phyloP scores from a whole-genome alignment of 257 asterid species.

The Sherardia arvensis region DNA sequence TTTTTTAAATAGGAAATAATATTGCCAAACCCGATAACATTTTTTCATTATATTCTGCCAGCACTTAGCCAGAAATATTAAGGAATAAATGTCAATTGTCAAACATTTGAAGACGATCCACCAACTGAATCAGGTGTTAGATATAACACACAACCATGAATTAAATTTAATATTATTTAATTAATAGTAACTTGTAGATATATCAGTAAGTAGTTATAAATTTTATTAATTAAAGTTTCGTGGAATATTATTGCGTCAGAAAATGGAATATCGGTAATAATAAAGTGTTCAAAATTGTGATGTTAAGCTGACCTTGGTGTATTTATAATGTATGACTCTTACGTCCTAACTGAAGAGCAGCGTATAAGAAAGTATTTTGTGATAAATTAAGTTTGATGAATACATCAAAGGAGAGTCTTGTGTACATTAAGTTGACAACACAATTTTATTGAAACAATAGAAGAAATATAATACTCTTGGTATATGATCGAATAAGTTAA shows the following conservation, averaged over 20 bases:
- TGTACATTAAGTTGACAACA: not conserved
- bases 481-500: no score
- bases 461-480: no score
- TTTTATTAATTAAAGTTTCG: no score
- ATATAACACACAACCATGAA: not conserved
- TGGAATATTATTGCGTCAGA: not conserved
- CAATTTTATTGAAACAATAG: no score
- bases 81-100: not conserved
- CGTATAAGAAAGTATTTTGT: not conserved
- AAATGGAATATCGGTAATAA: not conserved
- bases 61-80: not conserved
- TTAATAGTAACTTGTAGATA: not conserved
- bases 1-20: no score
- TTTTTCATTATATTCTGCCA: not conserved
- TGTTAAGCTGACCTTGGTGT: not conserved
- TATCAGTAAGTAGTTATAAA: not conserved
- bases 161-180: no score
- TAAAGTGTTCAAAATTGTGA: no score
- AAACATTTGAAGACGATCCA: not conserved
- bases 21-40: not conserved
- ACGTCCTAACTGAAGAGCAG: not conserved
- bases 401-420: not conserved
- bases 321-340: not conserved
- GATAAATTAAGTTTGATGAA: not conserved
- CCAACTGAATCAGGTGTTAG: not conserved